Conservation (phyloP, 768 basidiomycete genomes). For the Serendipita sp. region DNA sequence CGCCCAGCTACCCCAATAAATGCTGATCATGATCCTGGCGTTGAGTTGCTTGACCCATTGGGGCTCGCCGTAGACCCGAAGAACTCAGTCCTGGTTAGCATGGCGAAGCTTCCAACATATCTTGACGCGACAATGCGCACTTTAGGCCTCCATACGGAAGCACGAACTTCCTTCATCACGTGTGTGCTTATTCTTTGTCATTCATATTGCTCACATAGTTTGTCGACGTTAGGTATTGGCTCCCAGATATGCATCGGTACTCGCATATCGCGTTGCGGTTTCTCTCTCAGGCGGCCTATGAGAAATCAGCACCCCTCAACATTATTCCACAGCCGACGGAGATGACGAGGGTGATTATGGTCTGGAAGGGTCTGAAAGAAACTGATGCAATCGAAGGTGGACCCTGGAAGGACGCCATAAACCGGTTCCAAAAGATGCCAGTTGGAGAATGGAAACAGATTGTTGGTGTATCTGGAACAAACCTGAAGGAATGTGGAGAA, state of each 20-base stretch:
- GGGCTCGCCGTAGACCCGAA: not conserved
- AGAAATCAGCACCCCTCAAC: conserved; percentile 22
- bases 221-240: conserved; percentile 23
- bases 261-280: conserved; percentile 29
- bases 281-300: conserved; percentile 27
- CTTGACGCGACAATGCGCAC: conserved; percentile 20
- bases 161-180: conserved; percentile 32
- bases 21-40: not conserved
- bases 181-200: conserved; percentile 11
- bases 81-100: conserved; percentile 20
- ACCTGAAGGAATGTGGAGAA: conserved; percentile 9
- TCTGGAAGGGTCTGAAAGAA: conserved; percentile 23
- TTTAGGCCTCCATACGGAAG: conserved; percentile 27
- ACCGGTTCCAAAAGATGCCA: conserved; percentile 12
- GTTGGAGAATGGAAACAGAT: conserved; percentile 19
- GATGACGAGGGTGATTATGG: conserved; percentile 31
- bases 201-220: not conserved
- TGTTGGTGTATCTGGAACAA: conserved; percentile 18
- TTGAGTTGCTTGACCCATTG: conserved; percentile 7
- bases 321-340: conserved; percentile 27
- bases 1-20: not conserved
- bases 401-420: conserved; percentile 17
- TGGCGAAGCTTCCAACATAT: conserved; percentile 20
- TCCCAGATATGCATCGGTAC: conserved; percentile 26
- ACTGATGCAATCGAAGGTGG: conserved; percentile 9